Conservation (phyloP, 306 rosid genomes). For the Quercus berberidifolia region DNA sequence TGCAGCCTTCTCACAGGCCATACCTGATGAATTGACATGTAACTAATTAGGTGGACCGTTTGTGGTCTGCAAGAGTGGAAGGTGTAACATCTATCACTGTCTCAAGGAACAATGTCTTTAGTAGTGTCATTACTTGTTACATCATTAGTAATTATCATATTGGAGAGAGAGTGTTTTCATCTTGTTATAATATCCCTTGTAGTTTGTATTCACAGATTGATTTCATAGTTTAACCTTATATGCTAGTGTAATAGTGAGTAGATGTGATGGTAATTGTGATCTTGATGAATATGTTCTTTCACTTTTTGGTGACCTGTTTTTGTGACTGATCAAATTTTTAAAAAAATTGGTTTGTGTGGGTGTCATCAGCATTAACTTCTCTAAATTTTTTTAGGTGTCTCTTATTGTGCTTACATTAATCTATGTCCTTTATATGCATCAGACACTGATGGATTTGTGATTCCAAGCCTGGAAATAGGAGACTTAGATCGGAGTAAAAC, state of each 20-base stretch:
- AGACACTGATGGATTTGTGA: slow-evolving; percentile 95
- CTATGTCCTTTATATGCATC: slow-evolving; percentile 9
- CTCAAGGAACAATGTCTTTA: too few relatives aligned
- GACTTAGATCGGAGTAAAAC: slow-evolving; percentile 39
- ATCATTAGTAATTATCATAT: background rate
- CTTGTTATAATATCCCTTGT: background rate
- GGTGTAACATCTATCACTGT: too few relatives aligned
- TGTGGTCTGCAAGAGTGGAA: too few relatives aligned
- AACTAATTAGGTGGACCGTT: too few relatives aligned
- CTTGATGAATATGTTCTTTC: background rate
- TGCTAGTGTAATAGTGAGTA: background rate
- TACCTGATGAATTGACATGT: too few relatives aligned
- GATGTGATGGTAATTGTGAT: background rate
- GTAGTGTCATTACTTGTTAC: background rate
- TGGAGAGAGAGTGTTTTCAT: background rate
- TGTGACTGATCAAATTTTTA: background rate
- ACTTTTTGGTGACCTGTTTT: background rate
- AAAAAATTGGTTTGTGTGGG: background rate
- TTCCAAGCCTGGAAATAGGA: slow-evolving; percentile 85
- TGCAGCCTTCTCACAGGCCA: too few relatives aligned
- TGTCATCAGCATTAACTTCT: background rate
- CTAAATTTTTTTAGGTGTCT: background rate
- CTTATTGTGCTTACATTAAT: background rate
- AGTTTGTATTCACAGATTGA: background rate
- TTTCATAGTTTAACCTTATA: background rate